A percentile compares a stretch with the other conserved stretches of the same genome.
These are phyloP conservation scores for Babesia ovata DNA, from an alignment of 169 alveolate genomes.

Conservation along the genomic window DNA sequence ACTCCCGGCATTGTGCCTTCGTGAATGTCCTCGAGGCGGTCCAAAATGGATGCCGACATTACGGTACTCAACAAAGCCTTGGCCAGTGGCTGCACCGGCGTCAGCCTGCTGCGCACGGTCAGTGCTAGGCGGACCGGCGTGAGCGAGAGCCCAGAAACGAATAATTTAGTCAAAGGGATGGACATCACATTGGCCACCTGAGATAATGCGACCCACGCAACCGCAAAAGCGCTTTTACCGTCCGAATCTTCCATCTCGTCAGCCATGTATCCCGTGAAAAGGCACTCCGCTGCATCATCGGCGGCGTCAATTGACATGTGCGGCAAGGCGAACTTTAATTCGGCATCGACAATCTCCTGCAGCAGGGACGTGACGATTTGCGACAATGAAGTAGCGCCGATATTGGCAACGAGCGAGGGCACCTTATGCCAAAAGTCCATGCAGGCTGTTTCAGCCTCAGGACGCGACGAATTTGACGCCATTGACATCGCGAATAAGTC, in stretches of 20 bases:
- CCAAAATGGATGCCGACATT: not conserved
- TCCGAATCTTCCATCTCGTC: not conserved
- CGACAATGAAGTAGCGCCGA: conserved; percentile 16
- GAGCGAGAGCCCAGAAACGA: conserved; percentile 34
- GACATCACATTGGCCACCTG: conserved; percentile 11
- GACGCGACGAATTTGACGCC: not conserved
- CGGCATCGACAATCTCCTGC: conserved; percentile 16
- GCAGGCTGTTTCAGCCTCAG: not conserved
- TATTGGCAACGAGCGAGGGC: not conserved
- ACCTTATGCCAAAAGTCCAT: conserved; percentile 11
- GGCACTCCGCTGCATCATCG: not conserved
- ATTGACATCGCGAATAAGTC: conserved; percentile 1
- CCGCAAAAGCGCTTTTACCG: not conserved
- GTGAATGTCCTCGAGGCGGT: conserved; percentile 17
- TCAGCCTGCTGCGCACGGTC: not conserved
- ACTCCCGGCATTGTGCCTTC: conserved; percentile 10
- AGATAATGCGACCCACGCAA: conserved; percentile 4
- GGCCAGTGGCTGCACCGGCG: not conserved
- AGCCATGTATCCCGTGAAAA: not conserved
- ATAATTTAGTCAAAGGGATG: conserved; percentile 16
- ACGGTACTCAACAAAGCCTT: not conserved
- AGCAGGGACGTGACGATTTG: conserved; percentile 1
- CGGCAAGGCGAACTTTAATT: not conserved
- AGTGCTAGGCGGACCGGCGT: conserved; percentile 6
- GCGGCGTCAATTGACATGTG: not conserved